Evolutionary conservation across 1,284 basidiomycete genomes (phyloP), one percentile per base, ranked within the genome.

Genomic region (Cryptococcus sp.): DNA sequence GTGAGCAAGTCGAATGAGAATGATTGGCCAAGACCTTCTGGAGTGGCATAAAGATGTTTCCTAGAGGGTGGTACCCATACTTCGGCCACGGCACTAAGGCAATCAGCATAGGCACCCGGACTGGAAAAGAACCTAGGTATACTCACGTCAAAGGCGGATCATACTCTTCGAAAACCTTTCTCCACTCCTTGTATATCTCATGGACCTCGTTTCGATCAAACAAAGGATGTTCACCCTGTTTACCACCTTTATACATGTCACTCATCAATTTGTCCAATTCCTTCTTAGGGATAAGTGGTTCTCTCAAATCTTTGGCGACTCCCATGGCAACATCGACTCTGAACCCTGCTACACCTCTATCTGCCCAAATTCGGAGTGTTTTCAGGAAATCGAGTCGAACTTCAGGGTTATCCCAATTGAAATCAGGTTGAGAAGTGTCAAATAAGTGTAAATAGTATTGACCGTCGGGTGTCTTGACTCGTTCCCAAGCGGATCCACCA

Each of bases 371-470:
- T 34, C 76, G 71, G 81, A 89, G 85, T 42, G 84, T 72, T 37
- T 83, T 81, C 76, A 80, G 83, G n/a, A 88, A 81, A 2, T 84
- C 85, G 44, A 81, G 76, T 23, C 84, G 78, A 10, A 86, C 83
- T 41, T 80, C 80, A 0, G 81, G 79, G 66, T 86, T 85, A 47
- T 86, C 83, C 86, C 86, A 89, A 73, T 90, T 88, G 32, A 89
- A 72, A 71, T 89, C 88, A 0, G 87, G 88, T 74, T 89, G 88
- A 59, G 84, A 82, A 13, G 79, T 66, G 59, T 84, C 79, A 71
- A 84, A 89, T 2, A 88, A 68, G 72, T 88, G 86, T 46, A 89
- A 81, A 69, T 88, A 88, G 63, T 84, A 89, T 56, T 84, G 78
- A 0, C 85, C 86, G 30, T 66, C 66, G 23, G 23, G 23, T 23